Percentiles rank a stretch among this genome's conserved stretches.
Conservation (phyloP, 2,329 filamentous ascomycete genomes). For the Dothideomycetes sp. region DNA sequence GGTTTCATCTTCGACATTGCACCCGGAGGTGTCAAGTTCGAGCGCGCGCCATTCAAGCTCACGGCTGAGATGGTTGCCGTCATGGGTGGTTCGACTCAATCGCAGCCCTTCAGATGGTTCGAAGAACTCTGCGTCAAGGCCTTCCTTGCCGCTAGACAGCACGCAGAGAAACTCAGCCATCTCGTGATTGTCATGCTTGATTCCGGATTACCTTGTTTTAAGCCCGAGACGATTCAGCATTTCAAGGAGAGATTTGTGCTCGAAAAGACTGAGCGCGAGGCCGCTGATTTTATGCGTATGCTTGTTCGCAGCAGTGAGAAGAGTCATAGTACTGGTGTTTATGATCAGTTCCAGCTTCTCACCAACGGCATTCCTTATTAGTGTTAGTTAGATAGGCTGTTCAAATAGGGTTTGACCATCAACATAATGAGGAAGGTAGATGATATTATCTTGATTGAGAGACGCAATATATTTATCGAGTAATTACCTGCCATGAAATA, state of each 20-base stretch:
- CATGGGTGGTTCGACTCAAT: slow-evolving; percentile 75
- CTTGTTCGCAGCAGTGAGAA: slow-evolving; percentile 83
- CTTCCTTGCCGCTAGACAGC: slow-evolving; percentile 78
- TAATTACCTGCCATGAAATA: no score
- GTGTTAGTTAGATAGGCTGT: background rate
- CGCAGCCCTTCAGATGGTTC: slow-evolving; percentile 89
- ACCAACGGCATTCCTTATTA: slow-evolving; percentile 97
- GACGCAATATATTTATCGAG: no score
- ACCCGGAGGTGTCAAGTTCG: slow-evolving; percentile 92
- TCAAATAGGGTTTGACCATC: background rate
- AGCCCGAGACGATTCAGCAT: slow-evolving; percentile 85
- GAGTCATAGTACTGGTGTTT: slow-evolving; percentile 86
- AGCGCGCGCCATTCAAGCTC: slow-evolving; percentile 96
- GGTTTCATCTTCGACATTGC: slow-evolving; percentile 99
- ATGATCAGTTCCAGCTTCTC: slow-evolving; percentile 95
- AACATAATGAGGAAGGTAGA: no score
- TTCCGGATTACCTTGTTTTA: slow-evolving; percentile 93
- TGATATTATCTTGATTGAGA: no score
- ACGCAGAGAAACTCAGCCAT: slow-evolving; percentile 80
- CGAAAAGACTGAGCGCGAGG: slow-evolving; percentile 84
- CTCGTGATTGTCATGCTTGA: slow-evolving; percentile 94
- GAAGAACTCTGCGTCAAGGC: slow-evolving; percentile 94
- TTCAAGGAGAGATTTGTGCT: slow-evolving; percentile 89
- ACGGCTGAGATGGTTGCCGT: slow-evolving; percentile 98
- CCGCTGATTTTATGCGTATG: slow-evolving; percentile 86